Evolutionary conservation across 176 grass and related monocot species (phyloP), one percentile per base, ranked within the genome.

Genomic region (Carex parvula): DNA sequence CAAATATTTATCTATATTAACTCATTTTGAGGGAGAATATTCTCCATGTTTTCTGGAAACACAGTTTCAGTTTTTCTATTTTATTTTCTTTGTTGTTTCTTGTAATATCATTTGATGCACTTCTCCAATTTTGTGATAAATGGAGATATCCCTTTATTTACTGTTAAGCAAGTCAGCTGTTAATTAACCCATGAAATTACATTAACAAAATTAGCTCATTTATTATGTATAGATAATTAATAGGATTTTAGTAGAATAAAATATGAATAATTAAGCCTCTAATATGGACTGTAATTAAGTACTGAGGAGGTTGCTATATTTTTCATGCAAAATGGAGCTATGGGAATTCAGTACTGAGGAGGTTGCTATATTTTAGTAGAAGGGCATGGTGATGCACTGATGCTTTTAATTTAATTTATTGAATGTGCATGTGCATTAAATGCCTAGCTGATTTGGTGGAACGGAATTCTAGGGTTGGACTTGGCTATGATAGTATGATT

Each of bases 21-120:
- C 60, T 83, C 58, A 69, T 83, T 83, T 83, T 83, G 64, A 83
- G 81, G 58, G 81, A 81, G 81, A 83, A 83, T 67, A 83, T 83
- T 83, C 81, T 83, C 81, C 81, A 83, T 83, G 81, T 83, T 83
- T 83, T 83, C 80, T 83, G 80, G 80, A 83, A 83, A 67, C 80
- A 52, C 18, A 52, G 41, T 83, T 83, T 82, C 5, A 10, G 11
- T 50, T 82, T 82, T 82, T 18, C 67, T 44, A 70, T 70, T 17
- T 82, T 52, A 66, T 10, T 55, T 65, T 63, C 5, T 67, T 46
- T 83, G 42, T 21, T 82, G 60, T 64, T 65, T 65, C 33, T 82
- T 60, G 15, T 18, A 26, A 16, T 55, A 50, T 80, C 1, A 17
- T 61, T 77, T 15, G 46, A 6, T 29, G 11, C 11, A 76, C 20